These are phyloP conservation scores for Yamadazyma taylorii DNA, from an alignment of 1,139 yeast species.

Conservation along the genomic window DNA sequence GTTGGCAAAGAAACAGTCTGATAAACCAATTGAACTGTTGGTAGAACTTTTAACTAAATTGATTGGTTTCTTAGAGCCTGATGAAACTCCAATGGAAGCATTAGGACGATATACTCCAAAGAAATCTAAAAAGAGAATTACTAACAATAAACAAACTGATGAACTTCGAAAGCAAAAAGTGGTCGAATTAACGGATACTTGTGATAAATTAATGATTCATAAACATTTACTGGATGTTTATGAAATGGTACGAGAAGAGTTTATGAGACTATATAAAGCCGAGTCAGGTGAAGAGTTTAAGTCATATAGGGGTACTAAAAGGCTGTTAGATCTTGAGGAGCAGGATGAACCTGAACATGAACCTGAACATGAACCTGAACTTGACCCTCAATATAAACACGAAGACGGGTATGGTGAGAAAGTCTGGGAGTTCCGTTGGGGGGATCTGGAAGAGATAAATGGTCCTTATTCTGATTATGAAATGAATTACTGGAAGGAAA, in stretches of 20 bases:
- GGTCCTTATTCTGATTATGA: conserved; percentile 62
- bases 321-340: conserved; percentile 15
- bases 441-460: conserved; percentile 44
- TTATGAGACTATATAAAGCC: conserved; percentile 50
- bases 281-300: conserved; percentile 48
- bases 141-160: background rate
- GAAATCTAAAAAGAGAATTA: conserved; percentile 17
- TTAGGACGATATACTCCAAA: conserved; percentile 44
- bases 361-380: conserved; percentile 1
- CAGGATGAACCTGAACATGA: conserved; percentile 6
- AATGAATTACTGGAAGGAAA: conserved; percentile 59
- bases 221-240: conserved; percentile 47
- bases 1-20: background rate
- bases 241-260: conserved; percentile 58
- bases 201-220: conserved; percentile 45
- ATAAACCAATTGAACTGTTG: conserved; percentile 10
- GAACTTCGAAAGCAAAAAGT: conserved; percentile 19
- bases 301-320: conserved; percentile 22
- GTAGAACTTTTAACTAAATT: conserved; percentile 34
- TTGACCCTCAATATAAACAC: conserved; percentile 9
- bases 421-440: conserved; percentile 69
- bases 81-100: conserved; percentile 67
- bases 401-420: conserved; percentile 29
- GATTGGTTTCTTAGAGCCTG: conserved; percentile 50
- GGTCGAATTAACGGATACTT: conserved; percentile 47